phyloP scores from a whole-genome alignment of 306 rosid species.

The Castanea mollissima region DNA sequence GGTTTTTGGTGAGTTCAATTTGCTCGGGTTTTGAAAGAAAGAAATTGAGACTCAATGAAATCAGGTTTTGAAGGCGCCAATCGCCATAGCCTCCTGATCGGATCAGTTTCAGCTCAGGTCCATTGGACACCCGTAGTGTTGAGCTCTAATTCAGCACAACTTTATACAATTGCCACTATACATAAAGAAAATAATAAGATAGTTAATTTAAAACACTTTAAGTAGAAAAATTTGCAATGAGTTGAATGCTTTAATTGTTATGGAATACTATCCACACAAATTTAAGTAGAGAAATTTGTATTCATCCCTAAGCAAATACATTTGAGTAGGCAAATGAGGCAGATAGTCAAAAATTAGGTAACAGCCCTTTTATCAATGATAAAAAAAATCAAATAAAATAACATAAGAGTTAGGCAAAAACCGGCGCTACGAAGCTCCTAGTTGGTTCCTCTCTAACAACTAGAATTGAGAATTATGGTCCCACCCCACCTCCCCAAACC shows the following conservation, averaged over 20 bases:
- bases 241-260: neutral
- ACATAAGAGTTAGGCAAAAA: conserved; percentile 17
- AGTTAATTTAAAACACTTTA: too few relatives aligned
- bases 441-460: conserved; percentile 5
- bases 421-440: conserved; percentile 15
- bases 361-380: conserved; percentile 3
- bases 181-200: too few relatives aligned
- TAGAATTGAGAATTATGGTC: conserved; percentile 39
- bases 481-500: conserved; percentile 33
- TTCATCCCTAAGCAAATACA: neutral
- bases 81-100: too few relatives aligned
- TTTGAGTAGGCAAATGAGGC: conserved; percentile 11
- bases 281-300: neutral
- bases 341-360: conserved; percentile 36
- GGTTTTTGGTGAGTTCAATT: too few relatives aligned
- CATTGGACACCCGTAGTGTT: too few relatives aligned
- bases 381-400: conserved; percentile 10
- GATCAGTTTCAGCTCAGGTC: too few relatives aligned
- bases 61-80: too few relatives aligned
- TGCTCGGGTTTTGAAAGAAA: too few relatives aligned
- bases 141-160: too few relatives aligned
- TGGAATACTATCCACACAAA: neutral
- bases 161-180: too few relatives aligned
- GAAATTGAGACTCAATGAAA: too few relatives aligned
- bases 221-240: too few relatives aligned